Evolutionary conservation across 2,329 filamentous ascomycete species (phyloP).

Genomic region (Phialocephala sp.): DNA sequence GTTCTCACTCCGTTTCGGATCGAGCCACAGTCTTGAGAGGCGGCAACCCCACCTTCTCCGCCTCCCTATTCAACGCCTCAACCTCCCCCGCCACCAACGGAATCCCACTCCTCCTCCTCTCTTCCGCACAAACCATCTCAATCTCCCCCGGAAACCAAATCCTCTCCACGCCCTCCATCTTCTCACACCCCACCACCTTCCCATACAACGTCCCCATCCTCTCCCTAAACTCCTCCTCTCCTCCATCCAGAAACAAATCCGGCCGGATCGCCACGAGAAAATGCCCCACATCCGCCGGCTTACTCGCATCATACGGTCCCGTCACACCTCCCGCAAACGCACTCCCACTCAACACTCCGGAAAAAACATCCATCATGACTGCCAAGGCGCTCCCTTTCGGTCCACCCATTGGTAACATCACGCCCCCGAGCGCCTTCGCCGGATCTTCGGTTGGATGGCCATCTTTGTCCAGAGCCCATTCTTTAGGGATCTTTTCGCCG

Average conservation of each 20-base stretch:
- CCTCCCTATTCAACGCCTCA: slow-evolving; percentile 60
- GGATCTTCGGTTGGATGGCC: slow-evolving; percentile 76
- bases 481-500: slow-evolving; percentile 70
- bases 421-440: slow-evolving; percentile 70
- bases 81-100: slow-evolving; percentile 63
- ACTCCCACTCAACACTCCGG: slow-evolving; percentile 76
- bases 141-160: slow-evolving; percentile 68
- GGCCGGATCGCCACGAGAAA: slow-evolving; percentile 76
- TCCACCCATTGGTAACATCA: slow-evolving; percentile 87
- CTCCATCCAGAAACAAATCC: slow-evolving; percentile 68
- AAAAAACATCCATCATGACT: slow-evolving; percentile 91
- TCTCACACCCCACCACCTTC: slow-evolving; percentile 58
- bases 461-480: slow-evolving; percentile 78
- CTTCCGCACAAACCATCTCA: slow-evolving; percentile 59
- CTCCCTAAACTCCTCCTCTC: slow-evolving; percentile 69
- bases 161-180: slow-evolving; percentile 59
- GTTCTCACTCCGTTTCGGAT: background rate
- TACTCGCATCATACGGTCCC: slow-evolving; percentile 74
- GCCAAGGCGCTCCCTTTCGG: slow-evolving; percentile 79
- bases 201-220: slow-evolving; percentile 63
- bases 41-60: slow-evolving; percentile 48
- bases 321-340: slow-evolving; percentile 81
- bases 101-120: slow-evolving; percentile 60
- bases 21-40: slow-evolving; percentile 23
- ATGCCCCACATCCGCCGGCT: slow-evolving; percentile 74